Base-by-base conservation (phyloP, 129 eudicot genomes). In the Lactuca sativa region DNA sequence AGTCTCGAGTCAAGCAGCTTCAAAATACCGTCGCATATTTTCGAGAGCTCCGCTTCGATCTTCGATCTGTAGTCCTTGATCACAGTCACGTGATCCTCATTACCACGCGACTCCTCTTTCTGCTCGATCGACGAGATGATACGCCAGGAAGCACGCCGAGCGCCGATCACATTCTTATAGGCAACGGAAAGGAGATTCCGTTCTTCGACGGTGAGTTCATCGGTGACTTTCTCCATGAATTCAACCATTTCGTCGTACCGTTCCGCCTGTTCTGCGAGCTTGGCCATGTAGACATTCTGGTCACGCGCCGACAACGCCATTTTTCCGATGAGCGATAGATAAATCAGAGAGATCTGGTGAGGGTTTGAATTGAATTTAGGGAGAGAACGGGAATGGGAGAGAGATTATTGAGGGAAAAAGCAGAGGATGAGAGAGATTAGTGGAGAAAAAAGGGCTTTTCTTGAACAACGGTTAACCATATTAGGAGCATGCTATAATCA, bases 181-280 rank as follows among this genome's bases (percentile, higher is more conserved):
- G 89, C 89, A 18, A 84, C 89, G 11, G 89, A 84, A 3, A 84
- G 85, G 38, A 84, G 81, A 12, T 84, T 84, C 0, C 89, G 77
- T 33, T 84, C 89, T 49, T 84, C 89, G 4, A 85, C 86, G 0
- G 86, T 78, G 15, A 85, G 82, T 52, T 85, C 82, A 13, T 85
- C 90, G 54, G 81, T 70, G 17, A 85, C 86, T 25, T 81, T 85
- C 73, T 85, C 90, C 90, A 85, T 85, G 82, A 81, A 85, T 44
- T 78, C 86, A 6, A 81, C 90, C 90, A 85, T 85, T 30, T 85
- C 90, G 49, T 84, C 89, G 69, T 84, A 84, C 1, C 89, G 89
- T 65, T 84, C 89, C 25, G 89, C 86, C 71, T 84, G 83, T 51
- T 81, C 86, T 58, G 85, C 82, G 54, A 81, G 82, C 31, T 81